Base-by-base conservation (phyloP, 2,329 filamentous ascomycete genomes). In the Fusarium udum region DNA sequence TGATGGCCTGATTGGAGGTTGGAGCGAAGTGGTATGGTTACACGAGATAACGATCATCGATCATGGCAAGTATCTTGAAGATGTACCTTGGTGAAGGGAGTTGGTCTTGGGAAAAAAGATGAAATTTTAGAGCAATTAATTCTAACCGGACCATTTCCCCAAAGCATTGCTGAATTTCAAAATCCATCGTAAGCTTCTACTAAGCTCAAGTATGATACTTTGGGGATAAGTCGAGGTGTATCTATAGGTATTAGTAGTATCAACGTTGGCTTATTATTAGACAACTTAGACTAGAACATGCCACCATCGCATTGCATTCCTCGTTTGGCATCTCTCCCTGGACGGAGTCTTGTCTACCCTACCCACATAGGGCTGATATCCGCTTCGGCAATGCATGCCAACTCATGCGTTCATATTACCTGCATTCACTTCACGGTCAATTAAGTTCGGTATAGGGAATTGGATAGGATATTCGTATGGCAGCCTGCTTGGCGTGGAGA, bases 401-500 rank as follows among this genome's bases (percentile, higher is more conserved):
- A 43, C 59, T 70, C 65, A 70, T 43, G 22, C 36, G 40, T 37
- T 59, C 46, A 32, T 64, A 48, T 52, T 43, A 24, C 40, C 34
- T 64, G 36, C 59, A 69, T 58, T 52, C 31, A 40, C 46, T 43
- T 42, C 37, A 46, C 36, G 39, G 46, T 34, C 26, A 18, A 39
- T 24, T 13, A 20, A 12, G n/a, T 45, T 42, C 43, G 20, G 18
- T 26, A 51, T 48, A 28, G 31, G 39, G 40, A 20, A 42, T 16
- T 37, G n/a, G 26, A 51, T 43, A 67, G 31, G 20, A 40, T 64
- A 40, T 52, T 45, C 39, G 37, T 37, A 34, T 46, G 61, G 67
- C 36, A 69, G 67, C 67, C 67, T 69, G 67, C 67, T 69, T 69
- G 67, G 66, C 66, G 66, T 59, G 20, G n/a, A 48, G 53, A 64